Evolutionary conservation across 2,329 filamentous ascomycete species (phyloP).

Genomic region (Coniella lustricola): DNA sequence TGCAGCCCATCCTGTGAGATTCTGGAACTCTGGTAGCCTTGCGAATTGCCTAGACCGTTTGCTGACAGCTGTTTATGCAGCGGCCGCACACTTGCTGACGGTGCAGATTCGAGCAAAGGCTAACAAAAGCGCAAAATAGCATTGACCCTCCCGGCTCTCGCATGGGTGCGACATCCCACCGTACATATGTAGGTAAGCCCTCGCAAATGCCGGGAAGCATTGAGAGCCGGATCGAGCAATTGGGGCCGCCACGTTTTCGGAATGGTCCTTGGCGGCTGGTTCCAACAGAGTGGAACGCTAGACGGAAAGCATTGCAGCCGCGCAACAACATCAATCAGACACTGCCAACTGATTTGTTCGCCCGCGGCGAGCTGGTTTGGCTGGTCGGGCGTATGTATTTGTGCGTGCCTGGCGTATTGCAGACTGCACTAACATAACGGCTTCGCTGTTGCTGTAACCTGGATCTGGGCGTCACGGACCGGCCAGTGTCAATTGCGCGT

Average conservation of each 20-base stretch:
- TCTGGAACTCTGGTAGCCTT: too few relatives aligned
- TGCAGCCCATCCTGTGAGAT: background rate
- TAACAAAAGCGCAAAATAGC: background rate
- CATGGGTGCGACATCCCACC: background rate
- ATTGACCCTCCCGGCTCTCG: background rate
- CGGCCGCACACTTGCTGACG: too few relatives aligned
- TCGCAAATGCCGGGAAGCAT: slow-evolving; percentile 4
- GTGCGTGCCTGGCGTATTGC: too few relatives aligned
- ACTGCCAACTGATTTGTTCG: too few relatives aligned
- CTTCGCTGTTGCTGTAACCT: too few relatives aligned
- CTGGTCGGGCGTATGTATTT: too few relatives aligned
- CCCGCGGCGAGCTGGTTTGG: too few relatives aligned
- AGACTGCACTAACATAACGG: too few relatives aligned
- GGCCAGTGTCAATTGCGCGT: slow-evolving; percentile 5
- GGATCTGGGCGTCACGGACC: slow-evolving; percentile 2
- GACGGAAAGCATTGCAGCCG: slow-evolving; percentile 1
- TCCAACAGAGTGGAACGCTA: slow-evolving; percentile 14
- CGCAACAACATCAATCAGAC: too few relatives aligned
- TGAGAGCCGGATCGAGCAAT: background rate
- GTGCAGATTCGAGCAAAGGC: background rate
- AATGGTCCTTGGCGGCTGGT: slow-evolving; percentile 7
- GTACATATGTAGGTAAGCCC: background rate
- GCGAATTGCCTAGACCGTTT: background rate
- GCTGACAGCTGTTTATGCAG: background rate
- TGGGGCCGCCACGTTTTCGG: background rate